These are phyloP conservation scores for Acanthamoeba healyi DNA, from an alignment of 208 protist species.

Conservation along the genomic window DNA sequence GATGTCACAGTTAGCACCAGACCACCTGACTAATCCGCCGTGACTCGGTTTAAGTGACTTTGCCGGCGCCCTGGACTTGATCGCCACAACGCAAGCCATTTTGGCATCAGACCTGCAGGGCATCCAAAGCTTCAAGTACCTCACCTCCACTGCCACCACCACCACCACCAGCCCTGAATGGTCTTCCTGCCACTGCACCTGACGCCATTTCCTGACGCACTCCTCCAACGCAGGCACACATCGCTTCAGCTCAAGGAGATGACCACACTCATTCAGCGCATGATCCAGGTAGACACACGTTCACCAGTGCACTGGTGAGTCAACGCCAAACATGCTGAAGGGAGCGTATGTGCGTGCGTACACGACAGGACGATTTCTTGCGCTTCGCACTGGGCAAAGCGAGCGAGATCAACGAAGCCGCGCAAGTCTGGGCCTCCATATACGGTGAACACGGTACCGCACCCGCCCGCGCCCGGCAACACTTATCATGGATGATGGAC, in stretches of 20 bases:
- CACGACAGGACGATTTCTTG: constrained; percentile 67
- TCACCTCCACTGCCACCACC: neutral
- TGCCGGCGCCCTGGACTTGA: constrained; percentile 75
- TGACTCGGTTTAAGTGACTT: too few relatives aligned
- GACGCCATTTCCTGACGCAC: too few relatives aligned
- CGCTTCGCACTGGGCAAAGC: constrained; percentile 44
- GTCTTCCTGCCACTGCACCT: too few relatives aligned
- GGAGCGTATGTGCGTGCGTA: neutral
- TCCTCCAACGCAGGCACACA: constrained; percentile 2
- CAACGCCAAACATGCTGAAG: neutral
- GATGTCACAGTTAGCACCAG: too few relatives aligned
- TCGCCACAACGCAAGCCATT: constrained; percentile 72
- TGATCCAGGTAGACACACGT: constrained; percentile 20
- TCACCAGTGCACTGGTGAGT: too few relatives aligned
- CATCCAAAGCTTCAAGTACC: constrained; percentile 76
- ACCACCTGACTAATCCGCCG: too few relatives aligned
- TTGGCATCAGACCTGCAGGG: constrained; percentile 58
- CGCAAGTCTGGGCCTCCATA: too few relatives aligned
- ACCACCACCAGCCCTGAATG: too few relatives aligned
- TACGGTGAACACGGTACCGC: neutral
- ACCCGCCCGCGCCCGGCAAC: too few relatives aligned
- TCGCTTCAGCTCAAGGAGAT: constrained; percentile 74
- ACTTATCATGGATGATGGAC: too few relatives aligned
- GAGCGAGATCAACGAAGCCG: neutral
- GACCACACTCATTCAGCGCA: constrained; percentile 66